A percentile compares a stretch with the other conserved stretches of the same genome.
These are phyloP conservation scores for Monocercomonoides exilis DNA, from an alignment of 78 protist species.

Conservation along the genomic window DNA sequence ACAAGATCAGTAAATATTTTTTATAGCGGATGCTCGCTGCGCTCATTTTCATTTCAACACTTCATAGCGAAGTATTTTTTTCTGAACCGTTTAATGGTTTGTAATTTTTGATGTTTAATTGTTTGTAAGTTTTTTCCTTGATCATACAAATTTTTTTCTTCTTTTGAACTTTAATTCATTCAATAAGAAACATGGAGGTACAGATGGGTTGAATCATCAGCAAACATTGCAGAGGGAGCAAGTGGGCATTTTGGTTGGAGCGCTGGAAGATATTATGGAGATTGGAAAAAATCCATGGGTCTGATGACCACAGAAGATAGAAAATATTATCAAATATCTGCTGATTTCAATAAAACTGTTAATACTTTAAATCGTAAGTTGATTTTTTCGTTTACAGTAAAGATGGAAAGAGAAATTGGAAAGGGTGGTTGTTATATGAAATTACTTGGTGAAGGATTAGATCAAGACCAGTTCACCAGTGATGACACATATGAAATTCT, in stretches of 20 bases:
- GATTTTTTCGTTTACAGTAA: slow-evolving; percentile 64
- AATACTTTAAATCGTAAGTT: slow-evolving; percentile 7
- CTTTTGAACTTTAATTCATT: too few species aligned
- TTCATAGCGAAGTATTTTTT: too few species aligned
- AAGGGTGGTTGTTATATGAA: slow-evolving; percentile 81
- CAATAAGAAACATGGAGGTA: background rate
- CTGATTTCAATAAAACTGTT: slow-evolving; percentile 1
- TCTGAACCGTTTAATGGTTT: too few species aligned
- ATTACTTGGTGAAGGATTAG: slow-evolving; percentile 55
- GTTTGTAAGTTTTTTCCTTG: too few species aligned
- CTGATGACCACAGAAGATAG: slow-evolving; percentile 7
- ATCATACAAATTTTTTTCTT: too few species aligned
- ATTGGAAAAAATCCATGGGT: slow-evolving; percentile 3
- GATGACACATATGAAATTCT: slow-evolving; percentile 66
- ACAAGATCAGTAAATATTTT: too few species aligned
- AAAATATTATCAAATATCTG: slow-evolving; percentile 19
- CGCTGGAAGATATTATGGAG: background rate
- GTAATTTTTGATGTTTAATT: too few species aligned
- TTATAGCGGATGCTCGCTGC: too few species aligned
- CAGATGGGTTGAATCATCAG: background rate
- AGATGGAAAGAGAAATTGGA: slow-evolving; percentile 74
- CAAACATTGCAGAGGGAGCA: background rate
- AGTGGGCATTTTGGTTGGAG: background rate
- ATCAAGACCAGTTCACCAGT: slow-evolving; percentile 59
- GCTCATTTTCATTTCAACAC: too few species aligned